These are phyloP conservation scores for Crinitomyces ghanaensis DNA, from an alignment of 805 yeast genomes.

Conservation along the genomic window DNA sequence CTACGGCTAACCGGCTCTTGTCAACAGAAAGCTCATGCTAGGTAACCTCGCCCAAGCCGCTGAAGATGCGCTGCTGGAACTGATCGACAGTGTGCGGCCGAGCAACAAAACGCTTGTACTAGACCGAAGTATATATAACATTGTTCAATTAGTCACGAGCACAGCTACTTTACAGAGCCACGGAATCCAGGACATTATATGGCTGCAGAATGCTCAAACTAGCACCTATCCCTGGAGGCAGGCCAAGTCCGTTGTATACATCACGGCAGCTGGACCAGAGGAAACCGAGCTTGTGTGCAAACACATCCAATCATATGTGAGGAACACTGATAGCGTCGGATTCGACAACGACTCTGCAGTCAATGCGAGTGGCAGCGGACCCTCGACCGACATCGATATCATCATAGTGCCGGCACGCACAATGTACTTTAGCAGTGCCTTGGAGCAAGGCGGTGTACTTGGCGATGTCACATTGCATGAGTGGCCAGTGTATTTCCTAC, in stretches of 20 bases:
- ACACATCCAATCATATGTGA: slow-evolving; percentile 10
- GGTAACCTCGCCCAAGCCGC: slow-evolving; percentile 13
- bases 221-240: background rate
- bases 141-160: slow-evolving; percentile 45
- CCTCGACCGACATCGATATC: slow-evolving; percentile 17
- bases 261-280: slow-evolving; percentile 2
- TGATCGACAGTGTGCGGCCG: slow-evolving; percentile 19
- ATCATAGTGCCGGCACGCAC: slow-evolving; percentile 20
- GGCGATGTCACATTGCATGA: slow-evolving; percentile 29
- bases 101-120: slow-evolving; percentile 27
- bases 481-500: slow-evolving; percentile 37
- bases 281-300: slow-evolving; percentile 12
- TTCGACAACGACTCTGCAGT: background rate
- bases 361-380: background rate
- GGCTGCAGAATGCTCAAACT: slow-evolving; percentile 29
- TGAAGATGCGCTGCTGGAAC: slow-evolving; percentile 15
- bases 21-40: too few species aligned
- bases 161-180: slow-evolving; percentile 35
- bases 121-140: slow-evolving; percentile 37
- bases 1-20: too few species aligned
- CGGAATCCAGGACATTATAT: slow-evolving; percentile 39
- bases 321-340: background rate
- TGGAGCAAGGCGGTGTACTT: slow-evolving; percentile 28
- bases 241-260: slow-evolving; percentile 5
- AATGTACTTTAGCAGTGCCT: slow-evolving; percentile 18